A percentile compares a stretch with the other conserved stretches of the same genome.
Conservation (phyloP, 306 rosid genomes). For the Macrotyloma uniflorum region DNA sequence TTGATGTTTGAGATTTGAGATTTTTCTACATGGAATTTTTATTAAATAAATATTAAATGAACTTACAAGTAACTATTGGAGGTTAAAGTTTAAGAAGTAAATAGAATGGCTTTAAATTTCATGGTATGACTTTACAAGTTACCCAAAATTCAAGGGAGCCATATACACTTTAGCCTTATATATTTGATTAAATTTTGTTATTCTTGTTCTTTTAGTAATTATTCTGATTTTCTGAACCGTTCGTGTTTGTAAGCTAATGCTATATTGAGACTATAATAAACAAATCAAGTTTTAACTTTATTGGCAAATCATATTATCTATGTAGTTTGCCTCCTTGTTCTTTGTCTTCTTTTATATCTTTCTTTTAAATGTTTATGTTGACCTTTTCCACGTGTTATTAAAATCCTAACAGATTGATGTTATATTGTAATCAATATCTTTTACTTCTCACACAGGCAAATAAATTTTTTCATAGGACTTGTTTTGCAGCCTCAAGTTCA, state of each 20-base stretch:
- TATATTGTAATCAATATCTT: constrained; percentile 24
- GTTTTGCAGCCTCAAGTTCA: constrained; percentile 59
- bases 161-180: not conserved
- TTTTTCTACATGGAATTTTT: not conserved
- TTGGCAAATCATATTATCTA: constrained; percentile 5
- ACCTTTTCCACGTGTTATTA: not conserved
- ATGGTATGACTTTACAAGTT: not conserved
- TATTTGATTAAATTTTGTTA: not conserved
- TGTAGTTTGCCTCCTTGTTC: not conserved
- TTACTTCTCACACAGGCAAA: constrained; percentile 22
- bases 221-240: not conserved
- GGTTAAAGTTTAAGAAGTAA: not conserved
- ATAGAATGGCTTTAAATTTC: not conserved
- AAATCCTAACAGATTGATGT: constrained; percentile 8
- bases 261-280: constrained; percentile 5
- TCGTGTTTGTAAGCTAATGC: not conserved
- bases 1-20: constrained; percentile 4
- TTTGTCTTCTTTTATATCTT: constrained; percentile 1
- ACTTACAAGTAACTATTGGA: not conserved
- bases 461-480: constrained; percentile 51
- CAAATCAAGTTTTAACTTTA: not conserved
- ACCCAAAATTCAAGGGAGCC: not conserved
- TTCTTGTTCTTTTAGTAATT: not conserved
- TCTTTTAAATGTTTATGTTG: constrained; percentile 17
- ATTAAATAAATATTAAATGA: not conserved